Evolutionary conservation across 805 yeast species (phyloP).

Genomic region (Yarrowia bubula): DNA sequence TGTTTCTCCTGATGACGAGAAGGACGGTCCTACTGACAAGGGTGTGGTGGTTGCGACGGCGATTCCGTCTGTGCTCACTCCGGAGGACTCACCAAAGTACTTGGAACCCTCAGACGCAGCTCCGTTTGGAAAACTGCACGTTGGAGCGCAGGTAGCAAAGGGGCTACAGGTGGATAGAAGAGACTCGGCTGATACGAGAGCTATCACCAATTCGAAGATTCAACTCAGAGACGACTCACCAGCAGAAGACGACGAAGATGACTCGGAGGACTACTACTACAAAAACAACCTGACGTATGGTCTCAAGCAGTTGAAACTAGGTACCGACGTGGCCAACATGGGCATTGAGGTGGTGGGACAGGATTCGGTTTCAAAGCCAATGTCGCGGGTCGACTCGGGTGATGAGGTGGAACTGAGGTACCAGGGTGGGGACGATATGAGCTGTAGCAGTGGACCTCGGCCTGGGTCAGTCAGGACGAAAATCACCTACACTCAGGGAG

Average conservation of each 20-base stretch:
- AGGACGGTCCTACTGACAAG: too few species aligned
- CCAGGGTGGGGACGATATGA: not conserved
- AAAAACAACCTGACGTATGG: constrained; percentile 24
- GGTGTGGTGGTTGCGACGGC: constrained; percentile 3
- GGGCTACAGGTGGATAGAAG: constrained; percentile 14
- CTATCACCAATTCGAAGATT: constrained; percentile 5
- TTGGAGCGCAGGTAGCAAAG: constrained; percentile 11
- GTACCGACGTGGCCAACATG: constrained; percentile 24
- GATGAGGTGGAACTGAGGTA: constrained; percentile 35
- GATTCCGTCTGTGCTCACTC: constrained; percentile 6
- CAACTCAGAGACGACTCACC: constrained; percentile 22
- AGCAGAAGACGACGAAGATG: constrained; percentile 16
- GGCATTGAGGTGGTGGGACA: constrained; percentile 5
- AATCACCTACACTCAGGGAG: constrained; percentile 83
- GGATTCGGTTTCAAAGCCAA: constrained; percentile 3
- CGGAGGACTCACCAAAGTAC: constrained; percentile 23
- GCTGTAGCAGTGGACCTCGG: not conserved
- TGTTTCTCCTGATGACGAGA: constrained; percentile 7
- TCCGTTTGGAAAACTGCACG: constrained; percentile 13
- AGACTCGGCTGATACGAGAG: not conserved
- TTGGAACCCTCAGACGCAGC: constrained; percentile 12
- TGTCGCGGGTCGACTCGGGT: constrained; percentile 36
- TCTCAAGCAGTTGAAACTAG: constrained; percentile 13
- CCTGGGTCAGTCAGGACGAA: constrained; percentile 28
- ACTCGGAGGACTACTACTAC: constrained; percentile 26